Evolutionary conservation across 371 early-diverging fungal species (phyloP), one percentile per base, ranked within the genome.

Genomic region (Umbelopsis sp.): DNA sequence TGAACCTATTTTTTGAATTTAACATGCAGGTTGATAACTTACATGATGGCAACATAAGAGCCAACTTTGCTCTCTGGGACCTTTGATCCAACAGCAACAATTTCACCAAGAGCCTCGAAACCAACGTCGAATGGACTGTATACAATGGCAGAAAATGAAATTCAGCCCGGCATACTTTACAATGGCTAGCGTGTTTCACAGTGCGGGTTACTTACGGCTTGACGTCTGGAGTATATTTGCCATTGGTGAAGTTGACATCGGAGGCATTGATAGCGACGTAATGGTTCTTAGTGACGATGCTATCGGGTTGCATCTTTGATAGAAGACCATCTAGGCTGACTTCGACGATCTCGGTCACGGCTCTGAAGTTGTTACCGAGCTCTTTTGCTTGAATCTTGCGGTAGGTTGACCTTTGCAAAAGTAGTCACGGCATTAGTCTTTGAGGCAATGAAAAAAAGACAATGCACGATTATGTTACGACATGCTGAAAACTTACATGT

Each of bases 221-320:
- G 29, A 80, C 73, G 32, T 63, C 75, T 37, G 86, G 83, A 65
- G 82, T 80, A 63, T 89, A 89, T 63, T 86, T 80, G 14, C 84
- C 89, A 22, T 86, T 83, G 53, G 87, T 83, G 64, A 73, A 89
- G 68, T 87, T 87, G 50, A 85, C 77, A 71, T 89, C 89, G 8
- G 80, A 78, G 37, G 89, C 89, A 65, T 89, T 87, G 74, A 87
- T 81, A 67, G 86, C 89, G n/a, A 83, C 73, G 66, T 85, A 78
- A 46, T 70, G 57, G 63, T 76, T 76, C 74, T 81, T 77, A 48
- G 85, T 77, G 48, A 86, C 69, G 18, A 86, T 79, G 12, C 77
- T 71, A 29, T 72, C 68, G 18, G 82, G 80, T 48, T 72, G 71
- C 41, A 87, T 67, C 12, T 71, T 66, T 1, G 62, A 24, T 1